Conservation (phyloP, 495 filamentous ascomycete genomes). For the Thozetella sp. region DNA sequence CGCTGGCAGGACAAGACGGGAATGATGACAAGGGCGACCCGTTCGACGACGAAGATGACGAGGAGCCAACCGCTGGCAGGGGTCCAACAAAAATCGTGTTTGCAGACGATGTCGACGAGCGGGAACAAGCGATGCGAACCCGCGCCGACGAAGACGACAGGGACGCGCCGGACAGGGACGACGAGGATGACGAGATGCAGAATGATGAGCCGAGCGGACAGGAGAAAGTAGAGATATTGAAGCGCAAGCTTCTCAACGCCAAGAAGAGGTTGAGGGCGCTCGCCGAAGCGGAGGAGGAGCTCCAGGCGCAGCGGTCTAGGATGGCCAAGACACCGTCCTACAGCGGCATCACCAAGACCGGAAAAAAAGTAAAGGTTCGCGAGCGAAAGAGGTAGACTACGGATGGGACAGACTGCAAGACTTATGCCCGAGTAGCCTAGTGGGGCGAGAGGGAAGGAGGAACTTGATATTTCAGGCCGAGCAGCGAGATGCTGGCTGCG, state of each 20-base stretch:
- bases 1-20: constrained; percentile 16
- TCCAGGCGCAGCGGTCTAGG: constrained; percentile 64
- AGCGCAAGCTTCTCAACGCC: constrained; percentile 59
- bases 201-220: constrained; percentile 47
- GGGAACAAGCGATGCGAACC: constrained; percentile 27
- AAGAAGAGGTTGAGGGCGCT: constrained; percentile 73
- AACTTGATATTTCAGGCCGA: neutral
- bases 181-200: constrained; percentile 50
- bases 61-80: constrained; percentile 7
- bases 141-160: constrained; percentile 40
- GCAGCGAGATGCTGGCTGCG: constrained; percentile 3
- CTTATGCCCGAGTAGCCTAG: no score
- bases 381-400: constrained; percentile 73
- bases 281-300: constrained; percentile 68
- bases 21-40: constrained; percentile 28
- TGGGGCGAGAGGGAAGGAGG: neutral
- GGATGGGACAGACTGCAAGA: no score
- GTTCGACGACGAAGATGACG: constrained; percentile 21
- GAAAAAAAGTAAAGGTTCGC: constrained; percentile 79
- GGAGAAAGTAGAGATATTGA: constrained; percentile 40
- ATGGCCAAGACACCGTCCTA: constrained; percentile 74
- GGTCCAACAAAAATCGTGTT: constrained; percentile 47
- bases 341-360: constrained; percentile 78
- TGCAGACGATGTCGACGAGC: constrained; percentile 33
- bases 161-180: constrained; percentile 23